Evolutionary conservation across 306 rosid species (phyloP).

Genomic region (Quillaja saponaria): DNA sequence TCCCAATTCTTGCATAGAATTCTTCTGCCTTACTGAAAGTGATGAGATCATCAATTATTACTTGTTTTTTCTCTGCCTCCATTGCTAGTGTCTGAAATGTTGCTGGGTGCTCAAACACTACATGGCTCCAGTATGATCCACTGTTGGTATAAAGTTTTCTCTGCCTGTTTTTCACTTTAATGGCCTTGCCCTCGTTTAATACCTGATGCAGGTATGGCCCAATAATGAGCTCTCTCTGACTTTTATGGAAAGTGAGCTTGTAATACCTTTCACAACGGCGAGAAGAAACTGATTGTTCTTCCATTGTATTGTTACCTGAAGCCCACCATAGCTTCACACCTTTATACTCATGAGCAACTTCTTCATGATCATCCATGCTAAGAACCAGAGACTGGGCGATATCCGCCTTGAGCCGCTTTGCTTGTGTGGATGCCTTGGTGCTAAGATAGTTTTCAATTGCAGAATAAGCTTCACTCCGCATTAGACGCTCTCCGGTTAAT

Average conservation of each 20-base stretch:
- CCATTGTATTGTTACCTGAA: constrained; percentile 44
- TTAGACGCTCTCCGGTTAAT: constrained; percentile 48
- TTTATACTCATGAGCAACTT: constrained; percentile 35
- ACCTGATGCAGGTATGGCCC: constrained; percentile 36
- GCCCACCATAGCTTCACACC: constrained; percentile 56
- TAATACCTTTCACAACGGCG: constrained; percentile 33
- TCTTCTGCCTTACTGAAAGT: constrained; percentile 38
- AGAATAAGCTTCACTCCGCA: constrained; percentile 33
- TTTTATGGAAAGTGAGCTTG: constrained; percentile 45
- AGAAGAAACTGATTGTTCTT: constrained; percentile 42
- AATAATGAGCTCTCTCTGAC: constrained; percentile 31
- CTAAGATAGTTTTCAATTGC: constrained; percentile 50
- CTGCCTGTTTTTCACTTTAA: constrained; percentile 31
- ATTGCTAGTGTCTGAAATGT: constrained; percentile 41
- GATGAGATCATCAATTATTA: constrained; percentile 34
- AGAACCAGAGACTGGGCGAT: constrained; percentile 37
- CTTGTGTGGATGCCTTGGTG: constrained; percentile 38
- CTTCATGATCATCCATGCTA: constrained; percentile 53
- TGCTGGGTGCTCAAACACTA: constrained; percentile 50
- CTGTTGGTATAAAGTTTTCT: constrained; percentile 48
- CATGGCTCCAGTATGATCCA: constrained; percentile 35
- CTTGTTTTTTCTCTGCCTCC: constrained; percentile 44
- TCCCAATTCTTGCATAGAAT: constrained; percentile 34
- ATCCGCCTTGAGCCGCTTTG: constrained; percentile 52
- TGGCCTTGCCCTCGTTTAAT: constrained; percentile 37